Percentiles rank a stretch among this genome's conserved stretches.
Evolutionary conservation across 495 filamentous ascomycete species (phyloP).

Genomic region (Lasiosphaeriaceae sp.): DNA sequence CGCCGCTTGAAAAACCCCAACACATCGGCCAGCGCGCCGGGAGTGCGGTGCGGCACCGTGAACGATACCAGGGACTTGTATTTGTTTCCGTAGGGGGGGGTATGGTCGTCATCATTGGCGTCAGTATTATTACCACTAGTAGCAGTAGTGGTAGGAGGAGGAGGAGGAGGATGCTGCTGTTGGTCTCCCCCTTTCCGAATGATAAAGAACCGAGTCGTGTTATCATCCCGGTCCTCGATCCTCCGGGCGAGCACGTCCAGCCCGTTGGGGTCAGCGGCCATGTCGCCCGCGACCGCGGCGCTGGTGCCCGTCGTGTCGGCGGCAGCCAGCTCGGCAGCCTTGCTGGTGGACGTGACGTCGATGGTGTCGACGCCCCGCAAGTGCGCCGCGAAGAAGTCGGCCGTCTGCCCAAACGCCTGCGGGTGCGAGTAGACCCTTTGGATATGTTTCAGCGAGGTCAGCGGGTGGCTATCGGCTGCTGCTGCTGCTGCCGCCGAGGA

Average conservation of each 20-base stretch:
- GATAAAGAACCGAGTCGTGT: slow-evolving; percentile 86
- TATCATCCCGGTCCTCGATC: slow-evolving; percentile 81
- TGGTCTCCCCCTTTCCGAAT: slow-evolving; percentile 41
- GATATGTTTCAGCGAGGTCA: slow-evolving; percentile 44
- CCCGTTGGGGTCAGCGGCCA: slow-evolving; percentile 64
- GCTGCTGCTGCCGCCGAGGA: background rate
- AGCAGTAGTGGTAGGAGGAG: no score
- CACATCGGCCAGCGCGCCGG: slow-evolving; percentile 77
- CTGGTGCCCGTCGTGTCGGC: slow-evolving; percentile 52
- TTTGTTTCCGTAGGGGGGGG: slow-evolving; percentile 10
- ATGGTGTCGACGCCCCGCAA: slow-evolving; percentile 70
- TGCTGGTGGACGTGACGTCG: slow-evolving; percentile 82
- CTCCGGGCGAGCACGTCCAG: slow-evolving; percentile 65
- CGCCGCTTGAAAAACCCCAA: slow-evolving; percentile 70
- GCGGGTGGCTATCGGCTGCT: slow-evolving; percentile 21
- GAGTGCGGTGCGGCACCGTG: slow-evolving; percentile 68
- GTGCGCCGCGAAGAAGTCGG: slow-evolving; percentile 60
- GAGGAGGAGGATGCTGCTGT: no score
- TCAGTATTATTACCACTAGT: no score
- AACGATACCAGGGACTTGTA: slow-evolving; percentile 78
- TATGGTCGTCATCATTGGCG: no score
- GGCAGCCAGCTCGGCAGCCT: slow-evolving; percentile 72
- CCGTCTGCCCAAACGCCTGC: slow-evolving; percentile 91
- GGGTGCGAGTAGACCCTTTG: slow-evolving; percentile 79
- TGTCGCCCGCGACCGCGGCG: slow-evolving; percentile 72